Conservation (phyloP, 2,329 filamentous ascomycete species). For the Aureobasidium mangrovei region DNA sequence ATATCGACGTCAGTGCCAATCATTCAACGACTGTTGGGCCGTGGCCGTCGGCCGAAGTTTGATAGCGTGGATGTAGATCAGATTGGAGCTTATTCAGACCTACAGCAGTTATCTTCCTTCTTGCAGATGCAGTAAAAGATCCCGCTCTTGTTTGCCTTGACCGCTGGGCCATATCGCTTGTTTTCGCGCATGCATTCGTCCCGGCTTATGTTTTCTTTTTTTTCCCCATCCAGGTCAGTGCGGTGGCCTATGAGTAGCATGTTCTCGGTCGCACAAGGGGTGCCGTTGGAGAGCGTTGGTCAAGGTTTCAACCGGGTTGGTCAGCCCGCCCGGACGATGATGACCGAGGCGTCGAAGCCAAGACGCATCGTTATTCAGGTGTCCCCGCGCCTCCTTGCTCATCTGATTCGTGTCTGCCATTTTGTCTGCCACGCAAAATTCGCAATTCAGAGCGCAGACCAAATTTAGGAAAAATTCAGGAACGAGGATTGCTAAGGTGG, state of each 20-base stretch:
- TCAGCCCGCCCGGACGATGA: background rate
- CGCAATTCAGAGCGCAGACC: background rate
- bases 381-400: background rate
- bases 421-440: background rate
- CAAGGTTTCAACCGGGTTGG: background rate
- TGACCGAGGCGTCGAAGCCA: background rate
- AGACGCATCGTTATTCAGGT: constrained; percentile 7
- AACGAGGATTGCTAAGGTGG: background rate
- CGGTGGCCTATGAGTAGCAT: background rate
- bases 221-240: background rate
- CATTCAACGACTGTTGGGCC: constrained; percentile 12
- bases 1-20: constrained; percentile 11
- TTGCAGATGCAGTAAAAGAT: background rate
- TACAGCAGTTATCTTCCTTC: background rate
- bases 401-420: background rate
- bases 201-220: background rate
- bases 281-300: background rate
- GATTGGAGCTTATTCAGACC: constrained; percentile 12
- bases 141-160: background rate
- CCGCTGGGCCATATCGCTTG: no score
- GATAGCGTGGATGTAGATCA: constrained; percentile 2
- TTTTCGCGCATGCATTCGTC: no score
- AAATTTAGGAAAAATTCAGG: background rate
- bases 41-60: constrained; percentile 4
- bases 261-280: background rate